Evolutionary conservation across 2,329 filamentous ascomycete genomes (phyloP), one percentile per base, ranked within the genome.

Genomic region (Dothideomycetidae sp.): DNA sequence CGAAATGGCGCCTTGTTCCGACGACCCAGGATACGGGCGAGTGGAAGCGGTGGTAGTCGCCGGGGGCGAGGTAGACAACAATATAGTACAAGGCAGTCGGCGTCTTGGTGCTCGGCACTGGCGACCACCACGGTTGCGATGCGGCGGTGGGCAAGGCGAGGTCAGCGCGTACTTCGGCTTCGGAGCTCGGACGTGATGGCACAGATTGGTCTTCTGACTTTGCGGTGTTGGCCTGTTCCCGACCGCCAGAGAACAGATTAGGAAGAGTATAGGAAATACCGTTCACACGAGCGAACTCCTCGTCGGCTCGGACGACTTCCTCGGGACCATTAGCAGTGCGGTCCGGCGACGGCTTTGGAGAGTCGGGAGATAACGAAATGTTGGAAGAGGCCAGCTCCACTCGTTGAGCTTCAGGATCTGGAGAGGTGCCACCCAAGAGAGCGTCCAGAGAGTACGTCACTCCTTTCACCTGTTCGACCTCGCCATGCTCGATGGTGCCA

Each of bases 21-120:
- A 90, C 90, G 11, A 98, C 85, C 90, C 90, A 98, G 49, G 83
- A 81, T 2, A 84, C 78, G 0, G 90, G 90, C 1, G 83, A 93
- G 64, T 98, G 92, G 66, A 96, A 98, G 46, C 88, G 82, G 63
- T 98, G 90, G 63, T 98, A 98, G 63, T 98, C 92, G 34, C 90
- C 90, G 0, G 90, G 90, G 0, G 92, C 90, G 30, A 98, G 75
- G 61, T 98, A 98, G 53, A 98, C 76, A 45, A 98, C 92, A 43
- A 70, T 81, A 60, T 96, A 98, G 66, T 93, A 93, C 5, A 98
- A 71, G 7, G 78, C 74, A 4, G 78, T 83, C 3, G 62, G 63
- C 10, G 50, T 55, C 33, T 58, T 57, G 13, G 55, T 44, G 10
- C 52, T 48, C 5, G 44, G 41, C n/a, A 50, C 53, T 18, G 43